Evolutionary conservation across 2,329 filamentous ascomycete species (phyloP), one percentile per base, ranked within the genome.

Genomic region (Pseudogymnoascus sp.): DNA sequence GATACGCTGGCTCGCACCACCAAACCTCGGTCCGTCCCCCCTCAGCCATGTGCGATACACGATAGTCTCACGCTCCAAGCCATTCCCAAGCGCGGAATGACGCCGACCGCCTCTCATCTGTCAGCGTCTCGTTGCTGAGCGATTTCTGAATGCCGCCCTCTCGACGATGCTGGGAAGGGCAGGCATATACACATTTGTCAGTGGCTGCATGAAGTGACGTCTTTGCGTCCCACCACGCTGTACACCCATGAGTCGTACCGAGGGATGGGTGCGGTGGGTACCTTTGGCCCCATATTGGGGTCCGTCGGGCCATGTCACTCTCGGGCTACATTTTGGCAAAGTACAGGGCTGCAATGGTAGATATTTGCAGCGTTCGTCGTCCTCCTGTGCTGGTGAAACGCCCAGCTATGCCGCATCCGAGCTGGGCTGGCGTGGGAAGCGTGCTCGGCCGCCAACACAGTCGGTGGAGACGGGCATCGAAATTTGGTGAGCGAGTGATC

Each of bases 201-300:
- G 46, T 53, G 4, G 46, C 46, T 53, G 46, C 46, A 53, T 53
- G 46, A 53, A 50, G 46, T 53, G 46, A 53, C 46, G 46, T 53
- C 46, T 53, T 53, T 3, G 9, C 46, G 13, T 53, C 46, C 46
- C 46, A 53, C 46, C 26, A 17, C 9, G 23, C 26, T 31, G 46
- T 53, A 31, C 9, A 17, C n/a, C 23, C 46, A 53, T 53, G 46
- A 53, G 46, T 53, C 46, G 46, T 31, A 31, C 46, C 46, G 23
- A 31, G 23, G 46, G 26, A 53, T 29, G 46, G 46, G 46, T 31
- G 15, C 23, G 31, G 31, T 33, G 31, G 26, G 26, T 29, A 7
- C 26, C 26, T 9, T 26, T 29, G 26, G 26, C 26, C 26, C 26
- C 37, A 53, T 53, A 17, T 19, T 31, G 46, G 46, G 26, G 46